Evolutionary conservation across 495 filamentous ascomycete genomes (phyloP).

Genomic region (Neurospora intermedia): DNA sequence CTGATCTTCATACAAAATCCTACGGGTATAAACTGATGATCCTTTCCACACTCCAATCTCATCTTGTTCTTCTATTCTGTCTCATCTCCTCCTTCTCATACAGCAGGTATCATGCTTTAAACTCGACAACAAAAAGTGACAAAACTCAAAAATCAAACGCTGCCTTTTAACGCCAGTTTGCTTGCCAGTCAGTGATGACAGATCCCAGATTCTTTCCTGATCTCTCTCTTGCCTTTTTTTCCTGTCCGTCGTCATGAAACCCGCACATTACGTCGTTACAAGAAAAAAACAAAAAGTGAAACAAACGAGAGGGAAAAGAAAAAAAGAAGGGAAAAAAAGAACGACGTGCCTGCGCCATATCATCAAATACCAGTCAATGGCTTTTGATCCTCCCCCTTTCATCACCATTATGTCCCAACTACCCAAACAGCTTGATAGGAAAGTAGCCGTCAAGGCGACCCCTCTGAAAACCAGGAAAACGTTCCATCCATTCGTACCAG

Average conservation of each 20-base stretch:
- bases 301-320: background rate
- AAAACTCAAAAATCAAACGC: background rate
- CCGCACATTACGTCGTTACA: conserved; percentile 1
- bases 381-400: background rate
- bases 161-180: background rate
- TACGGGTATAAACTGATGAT: background rate
- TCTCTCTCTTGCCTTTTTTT: background rate
- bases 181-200: background rate
- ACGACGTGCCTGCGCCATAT: conserved; percentile 1
- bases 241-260: background rate
- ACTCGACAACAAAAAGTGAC: background rate
- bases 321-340: background rate
- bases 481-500: background rate
- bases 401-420: background rate
- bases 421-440: background rate
- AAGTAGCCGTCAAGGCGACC: background rate
- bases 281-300: background rate
- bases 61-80: background rate
- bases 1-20: background rate
- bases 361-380: background rate
- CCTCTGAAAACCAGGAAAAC: background rate
- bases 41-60: background rate
- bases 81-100: background rate
- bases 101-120: background rate
- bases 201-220: background rate